These are phyloP conservation scores for Apophysomyces trapeziformis DNA, from an alignment of 371 early-diverging fungal genomes.

Conservation along the genomic window DNA sequence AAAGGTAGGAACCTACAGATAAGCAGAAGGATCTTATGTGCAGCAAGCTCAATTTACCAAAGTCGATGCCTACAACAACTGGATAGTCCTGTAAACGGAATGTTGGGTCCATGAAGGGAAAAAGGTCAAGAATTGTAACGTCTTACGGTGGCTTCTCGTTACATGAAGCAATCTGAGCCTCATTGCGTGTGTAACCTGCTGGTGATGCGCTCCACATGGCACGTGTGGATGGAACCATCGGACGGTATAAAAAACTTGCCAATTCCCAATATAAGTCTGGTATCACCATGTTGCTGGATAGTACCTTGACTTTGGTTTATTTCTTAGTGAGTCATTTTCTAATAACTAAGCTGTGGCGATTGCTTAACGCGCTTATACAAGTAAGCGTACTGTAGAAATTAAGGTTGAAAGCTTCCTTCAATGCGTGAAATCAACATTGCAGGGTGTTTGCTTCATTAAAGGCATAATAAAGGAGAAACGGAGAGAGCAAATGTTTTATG, in stretches of 20 bases:
- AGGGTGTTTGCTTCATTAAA: too few species aligned
- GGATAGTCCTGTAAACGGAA: conserved; percentile 47
- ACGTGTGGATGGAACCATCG: neutral
- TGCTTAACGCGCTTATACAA: too few species aligned
- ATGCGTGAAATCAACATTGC: too few species aligned
- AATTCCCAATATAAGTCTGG: neutral
- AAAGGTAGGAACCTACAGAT: neutral
- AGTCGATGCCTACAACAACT: conserved; percentile 64
- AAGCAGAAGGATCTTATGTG: neutral
- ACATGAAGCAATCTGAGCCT: conserved; percentile 2
- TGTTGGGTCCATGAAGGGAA: conserved; percentile 20
- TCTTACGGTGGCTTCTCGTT: neutral
- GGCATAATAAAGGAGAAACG: too few species aligned
- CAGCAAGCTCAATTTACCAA: conserved; percentile 35
- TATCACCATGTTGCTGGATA: neutral
- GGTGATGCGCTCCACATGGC: neutral
- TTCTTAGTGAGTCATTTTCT: neutral
- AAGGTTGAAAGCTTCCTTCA: too few species aligned
- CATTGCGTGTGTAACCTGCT: neutral
- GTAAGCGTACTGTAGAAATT: too few species aligned
- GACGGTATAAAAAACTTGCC: neutral
- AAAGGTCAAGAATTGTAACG: neutral
- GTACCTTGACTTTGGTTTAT: neutral
- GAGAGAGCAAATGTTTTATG: too few species aligned
- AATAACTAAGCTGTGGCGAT: too few species aligned